phyloP scores from a whole-genome alignment of 768 basidiomycete species.

The Floccularia luteovirens region DNA sequence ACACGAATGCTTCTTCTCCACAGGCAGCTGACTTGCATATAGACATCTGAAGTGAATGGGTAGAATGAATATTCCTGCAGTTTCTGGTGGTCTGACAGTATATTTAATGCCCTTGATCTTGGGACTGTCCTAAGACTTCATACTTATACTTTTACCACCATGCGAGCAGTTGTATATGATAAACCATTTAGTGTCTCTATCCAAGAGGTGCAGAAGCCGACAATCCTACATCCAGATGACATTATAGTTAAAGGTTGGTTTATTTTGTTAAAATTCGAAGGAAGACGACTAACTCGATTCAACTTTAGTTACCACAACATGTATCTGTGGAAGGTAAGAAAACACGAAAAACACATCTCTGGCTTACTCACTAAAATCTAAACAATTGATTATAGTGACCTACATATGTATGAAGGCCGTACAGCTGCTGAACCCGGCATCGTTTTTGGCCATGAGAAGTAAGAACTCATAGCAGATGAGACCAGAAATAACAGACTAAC shows the following conservation, averaged over 20 bases:
- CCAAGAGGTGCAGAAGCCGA: slow-evolving; percentile 37
- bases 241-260: slow-evolving; percentile 36
- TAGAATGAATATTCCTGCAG: no score
- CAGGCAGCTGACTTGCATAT: no score
- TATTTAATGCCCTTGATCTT: no score
- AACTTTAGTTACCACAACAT: slow-evolving; percentile 36
- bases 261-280: not conserved
- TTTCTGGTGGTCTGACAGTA: no score
- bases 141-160: no score
- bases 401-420: slow-evolving; percentile 53
- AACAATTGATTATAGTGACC: slow-evolving; percentile 21
- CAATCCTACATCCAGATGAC: slow-evolving; percentile 44
- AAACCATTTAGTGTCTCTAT: slow-evolving; percentile 39
- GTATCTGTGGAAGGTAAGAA: slow-evolving; percentile 41
- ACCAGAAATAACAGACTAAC: no score
- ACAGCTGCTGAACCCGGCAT: slow-evolving; percentile 41
- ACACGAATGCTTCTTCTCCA: no score
- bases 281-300: not conserved
- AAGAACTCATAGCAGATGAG: slow-evolving; percentile 3
- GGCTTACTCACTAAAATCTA: not conserved
- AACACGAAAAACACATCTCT: not conserved
- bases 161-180: slow-evolving; percentile 52
- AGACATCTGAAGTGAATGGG: no score
- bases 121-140: no score
- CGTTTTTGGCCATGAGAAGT: slow-evolving; percentile 52